A percentile compares a stretch with the other conserved stretches of the same genome.
Evolutionary conservation across 2,329 filamentous ascomycete species (phyloP).

Genomic region (Colletotrichum costaricense): DNA sequence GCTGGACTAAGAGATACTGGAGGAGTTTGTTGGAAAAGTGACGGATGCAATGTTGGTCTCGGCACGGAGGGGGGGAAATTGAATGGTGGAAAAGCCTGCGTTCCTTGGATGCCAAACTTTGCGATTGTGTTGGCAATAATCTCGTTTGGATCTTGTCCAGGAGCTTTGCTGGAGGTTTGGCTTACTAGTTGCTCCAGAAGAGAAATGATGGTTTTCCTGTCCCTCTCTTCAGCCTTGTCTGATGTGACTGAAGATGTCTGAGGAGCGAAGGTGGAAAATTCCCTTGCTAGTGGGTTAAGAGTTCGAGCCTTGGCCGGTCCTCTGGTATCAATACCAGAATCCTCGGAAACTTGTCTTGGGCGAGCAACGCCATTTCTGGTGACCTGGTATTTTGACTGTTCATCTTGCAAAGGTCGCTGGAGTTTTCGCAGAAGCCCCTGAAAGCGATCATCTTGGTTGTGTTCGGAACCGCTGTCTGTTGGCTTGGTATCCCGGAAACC

Average conservation of each 20-base stretch:
- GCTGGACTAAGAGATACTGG: background rate
- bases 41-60: background rate
- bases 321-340: conserved; percentile 17
- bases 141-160: conserved; percentile 6
- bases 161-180: background rate
- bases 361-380: background rate
- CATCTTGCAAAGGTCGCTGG: background rate
- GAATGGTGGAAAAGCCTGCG: background rate
- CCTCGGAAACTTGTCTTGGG: conserved; percentile 8
- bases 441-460: conserved; percentile 3
- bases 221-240: conserved; percentile 19
- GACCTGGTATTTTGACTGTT: background rate
- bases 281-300: conserved; percentile 33
- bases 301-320: conserved; percentile 10
- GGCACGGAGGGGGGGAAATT: background rate
- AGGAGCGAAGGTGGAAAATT: conserved; percentile 9
- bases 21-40: background rate
- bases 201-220: conserved; percentile 27
- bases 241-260: background rate
- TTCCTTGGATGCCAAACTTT: conserved; percentile 9
- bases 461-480: no score
- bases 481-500: background rate
- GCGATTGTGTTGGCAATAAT: conserved; percentile 20
- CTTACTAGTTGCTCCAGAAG: conserved; percentile 16
- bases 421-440: conserved; percentile 28